Base-by-base conservation (phyloP, 2,329 filamentous ascomycete species). In the Pseudogymnoascus sp. region DNA sequence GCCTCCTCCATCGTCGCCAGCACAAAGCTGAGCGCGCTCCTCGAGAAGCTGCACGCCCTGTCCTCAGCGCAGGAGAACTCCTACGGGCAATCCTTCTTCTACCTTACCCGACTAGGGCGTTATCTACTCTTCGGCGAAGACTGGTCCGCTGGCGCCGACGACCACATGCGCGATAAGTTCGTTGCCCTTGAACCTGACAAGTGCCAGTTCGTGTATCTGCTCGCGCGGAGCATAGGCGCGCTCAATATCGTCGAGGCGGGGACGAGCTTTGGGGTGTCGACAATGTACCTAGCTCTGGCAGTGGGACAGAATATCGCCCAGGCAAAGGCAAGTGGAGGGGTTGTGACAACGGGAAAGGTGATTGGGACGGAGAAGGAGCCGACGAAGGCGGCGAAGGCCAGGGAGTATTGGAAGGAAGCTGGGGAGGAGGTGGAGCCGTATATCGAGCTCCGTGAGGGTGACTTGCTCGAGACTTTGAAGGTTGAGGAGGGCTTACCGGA, bases 301-400 rank as follows among this genome's bases (percentile, higher is more conserved):
- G 81, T 82, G 0, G 76, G 76, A 0, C 76, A 81, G 62, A 85
- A 82, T 64, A 75, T 74, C 0, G 68, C 66, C 0, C 47, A 53
- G 24, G 47, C 26, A 1, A 53, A 33, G 7, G 64, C 61, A 2
- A 67, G 65, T n/a, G 74, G 72, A 11, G 61, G 71, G 62, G n/a
- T 6, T 31, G 24, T 6, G 47, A 11, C n/a, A n/a, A 14, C 68
- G 42, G 80, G 77, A 0, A 77, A 67, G 40, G 83, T 87, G 0
- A 81, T 87, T 68, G 84, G 79, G 0, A 87, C 85, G 0, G 85
- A 87, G 72, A 80, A 85, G 26, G 85, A 87, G 69, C 70, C 74
- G 0, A 70, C 68, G 5, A 87, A 87, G 72, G 82, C 82, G 0
- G 73, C 67, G 2, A 72, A 70, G 59, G 84, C 85, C 5, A 75